A percentile compares a stretch with the other conserved stretches of the same genome.
These are phyloP conservation scores for Thermomyces lanuginosus DNA, from an alignment of 2,329 filamentous ascomycete species.

Conservation along the genomic window DNA sequence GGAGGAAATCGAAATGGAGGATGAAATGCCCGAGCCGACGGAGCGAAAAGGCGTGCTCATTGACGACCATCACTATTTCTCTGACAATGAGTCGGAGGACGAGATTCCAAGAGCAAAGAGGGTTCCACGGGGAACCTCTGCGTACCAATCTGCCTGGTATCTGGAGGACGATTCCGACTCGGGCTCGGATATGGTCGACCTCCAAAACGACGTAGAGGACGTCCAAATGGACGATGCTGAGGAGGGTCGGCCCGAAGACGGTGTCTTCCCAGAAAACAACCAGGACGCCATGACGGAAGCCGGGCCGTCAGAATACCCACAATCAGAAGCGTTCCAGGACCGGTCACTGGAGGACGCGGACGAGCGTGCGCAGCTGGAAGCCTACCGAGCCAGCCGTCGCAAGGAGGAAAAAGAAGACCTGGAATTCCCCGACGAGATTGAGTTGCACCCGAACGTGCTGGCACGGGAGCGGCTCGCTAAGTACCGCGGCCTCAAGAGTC, in stretches of 20 bases:
- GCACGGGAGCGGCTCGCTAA: slow-evolving; percentile 71
- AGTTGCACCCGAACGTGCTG: slow-evolving; percentile 71
- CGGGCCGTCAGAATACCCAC: slow-evolving; percentile 74
- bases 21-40: slow-evolving; percentile 40
- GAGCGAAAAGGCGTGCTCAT: slow-evolving; percentile 74
- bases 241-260: slow-evolving; percentile 61
- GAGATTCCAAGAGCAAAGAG: slow-evolving; percentile 47
- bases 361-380: slow-evolving; percentile 63
- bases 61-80: slow-evolving; percentile 96
- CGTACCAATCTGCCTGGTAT: slow-evolving; percentile 91
- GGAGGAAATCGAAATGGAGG: slow-evolving; percentile 66
- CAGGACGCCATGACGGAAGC: slow-evolving; percentile 55
- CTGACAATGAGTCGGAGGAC: slow-evolving; percentile 54
- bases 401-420: slow-evolving; percentile 76
- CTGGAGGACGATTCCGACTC: slow-evolving; percentile 66
- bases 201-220: slow-evolving; percentile 44
- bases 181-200: slow-evolving; percentile 70
- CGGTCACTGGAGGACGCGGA: slow-evolving; percentile 71
- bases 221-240: slow-evolving; percentile 35
- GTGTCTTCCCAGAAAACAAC: slow-evolving; percentile 41
- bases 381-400: slow-evolving; percentile 61
- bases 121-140: slow-evolving; percentile 78
- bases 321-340: slow-evolving; percentile 82
- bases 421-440: slow-evolving; percentile 95
- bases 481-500: slow-evolving; percentile 82